Evolutionary conservation across 495 filamentous ascomycete species (phyloP).

Genomic region (Trichoderma virens): DNA sequence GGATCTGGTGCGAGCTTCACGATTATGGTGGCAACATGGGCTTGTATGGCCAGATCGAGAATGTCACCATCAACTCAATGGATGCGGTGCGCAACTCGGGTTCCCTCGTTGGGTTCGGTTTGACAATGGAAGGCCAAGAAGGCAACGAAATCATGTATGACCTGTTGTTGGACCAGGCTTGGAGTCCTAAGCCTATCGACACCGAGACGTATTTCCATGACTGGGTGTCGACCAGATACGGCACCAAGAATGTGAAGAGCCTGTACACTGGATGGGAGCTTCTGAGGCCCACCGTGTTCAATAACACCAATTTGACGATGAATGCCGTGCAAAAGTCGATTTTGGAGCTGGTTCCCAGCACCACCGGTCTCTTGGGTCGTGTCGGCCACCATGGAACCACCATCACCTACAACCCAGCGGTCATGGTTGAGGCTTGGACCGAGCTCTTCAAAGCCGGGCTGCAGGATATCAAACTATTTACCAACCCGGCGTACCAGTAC

Average conservation of each 20-base stretch:
- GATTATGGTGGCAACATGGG: constrained; percentile 45
- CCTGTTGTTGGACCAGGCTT: constrained; percentile 44
- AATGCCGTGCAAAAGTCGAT: constrained; percentile 41
- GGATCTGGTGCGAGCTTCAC: constrained; percentile 46
- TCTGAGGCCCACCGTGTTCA: constrained; percentile 40
- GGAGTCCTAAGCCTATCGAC: constrained; percentile 36
- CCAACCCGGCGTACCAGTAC: constrained; percentile 37
- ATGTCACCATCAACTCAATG: constrained; percentile 40
- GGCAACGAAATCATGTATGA: constrained; percentile 50
- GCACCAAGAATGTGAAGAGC: constrained; percentile 20
- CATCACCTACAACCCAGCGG: constrained; percentile 35
- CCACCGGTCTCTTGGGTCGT: constrained; percentile 28
- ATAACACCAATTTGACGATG: constrained; percentile 41
- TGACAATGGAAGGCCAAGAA: constrained; percentile 45
- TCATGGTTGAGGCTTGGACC: constrained; percentile 35
- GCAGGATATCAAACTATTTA: constrained; percentile 32
- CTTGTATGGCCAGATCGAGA: constrained; percentile 44
- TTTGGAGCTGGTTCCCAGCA: constrained; percentile 36
- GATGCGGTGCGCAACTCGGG: constrained; percentile 32
- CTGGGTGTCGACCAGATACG: constrained; percentile 41
- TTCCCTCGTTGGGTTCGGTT: constrained; percentile 38
- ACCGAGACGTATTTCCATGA: constrained; percentile 38
- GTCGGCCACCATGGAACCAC: constrained; percentile 36
- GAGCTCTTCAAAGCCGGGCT: constrained; percentile 31
- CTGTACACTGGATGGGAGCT: constrained; percentile 42